Evolutionary conservation across 2,329 filamentous ascomycete species (phyloP).

Genomic region (Venturia carpophila): DNA sequence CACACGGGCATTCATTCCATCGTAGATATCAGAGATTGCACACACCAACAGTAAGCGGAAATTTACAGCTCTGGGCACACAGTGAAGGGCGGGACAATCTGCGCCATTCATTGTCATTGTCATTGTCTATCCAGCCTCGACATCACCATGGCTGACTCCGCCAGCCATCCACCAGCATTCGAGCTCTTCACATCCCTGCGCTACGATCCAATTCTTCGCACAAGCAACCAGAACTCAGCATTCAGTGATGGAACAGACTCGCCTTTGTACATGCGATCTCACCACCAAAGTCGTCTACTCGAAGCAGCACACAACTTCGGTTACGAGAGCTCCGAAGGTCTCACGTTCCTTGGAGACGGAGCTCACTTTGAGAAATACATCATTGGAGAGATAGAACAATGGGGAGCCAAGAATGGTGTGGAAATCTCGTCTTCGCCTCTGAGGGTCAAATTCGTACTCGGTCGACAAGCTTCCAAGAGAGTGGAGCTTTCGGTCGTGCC

Average conservation of each 20-base stretch:
- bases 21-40: no score
- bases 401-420: background rate
- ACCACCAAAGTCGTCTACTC: conserved; percentile 72
- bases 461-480: conserved; percentile 28
- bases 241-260: conserved; percentile 47
- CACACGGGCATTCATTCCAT: background rate
- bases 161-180: conserved; percentile 22
- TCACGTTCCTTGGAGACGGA: background rate
- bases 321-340: background rate
- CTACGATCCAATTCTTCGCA: conserved; percentile 32
- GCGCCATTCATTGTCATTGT: no score
- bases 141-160: background rate
- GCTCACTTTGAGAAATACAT: background rate
- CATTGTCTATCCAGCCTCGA: no score
- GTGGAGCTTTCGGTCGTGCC: conserved; percentile 34
- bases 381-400: background rate
- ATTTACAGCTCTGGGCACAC: no score
- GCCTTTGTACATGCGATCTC: conserved; percentile 70
- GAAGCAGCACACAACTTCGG: conserved; percentile 36
- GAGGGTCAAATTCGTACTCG: conserved; percentile 48
- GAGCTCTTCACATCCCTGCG: conserved; percentile 34
- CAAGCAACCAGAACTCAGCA: conserved; percentile 33
- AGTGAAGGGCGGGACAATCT: no score
- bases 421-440: conserved; percentile 16
- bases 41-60: no score